Evolutionary conservation across 768 basidiomycete genomes (phyloP), one percentile per base, ranked within the genome.

Genomic region (Boletellus ananiceps): DNA sequence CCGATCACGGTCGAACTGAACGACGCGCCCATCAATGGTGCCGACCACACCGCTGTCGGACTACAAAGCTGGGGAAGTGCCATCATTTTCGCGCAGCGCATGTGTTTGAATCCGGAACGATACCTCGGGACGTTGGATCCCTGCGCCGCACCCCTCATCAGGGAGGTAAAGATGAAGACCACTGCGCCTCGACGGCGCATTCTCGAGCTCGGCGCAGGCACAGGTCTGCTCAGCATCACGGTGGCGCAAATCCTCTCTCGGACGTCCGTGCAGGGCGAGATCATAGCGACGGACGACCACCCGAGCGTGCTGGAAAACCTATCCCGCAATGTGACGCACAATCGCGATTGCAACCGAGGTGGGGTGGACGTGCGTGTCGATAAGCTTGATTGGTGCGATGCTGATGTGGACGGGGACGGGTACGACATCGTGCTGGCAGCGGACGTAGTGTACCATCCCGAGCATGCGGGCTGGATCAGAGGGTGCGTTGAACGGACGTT

Each of bases 171-270:
- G 15, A 29, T 25, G 13, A 18, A n/a, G 25, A 8, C 31, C 12
- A 21, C 40, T 15, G 9, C 16, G 6, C 8, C 23, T 12, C 40
- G 9, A 27, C 50, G 79, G 2, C 70, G 80, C 2, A 59, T 92
- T 12, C 74, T 93, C 37, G 88, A 93, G 65, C 76, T 93, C n/a
- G 89, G 90, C 5, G 86, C 88, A 0, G 90, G 90, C 3, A 93
- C 90, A 0, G 90, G 90, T 4, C 69, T 92, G 47, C 74, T 92
- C n/a, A 87, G 87, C 55, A 83, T 93, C 54, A 73, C 79, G 11
- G 70, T 75, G 1, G 78, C 80, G 1, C 81, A 77, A 57, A 58
- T 83, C 3, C 63, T 80, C 8, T 58, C 47, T 8, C 56, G 50
- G 49, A 51, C 27, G 40, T 8, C 19, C 5, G 35, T 35, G 7